Evolutionary conservation across 1,284 basidiomycete species (phyloP).

Genomic region (Trichosporon coremiiforme): DNA sequence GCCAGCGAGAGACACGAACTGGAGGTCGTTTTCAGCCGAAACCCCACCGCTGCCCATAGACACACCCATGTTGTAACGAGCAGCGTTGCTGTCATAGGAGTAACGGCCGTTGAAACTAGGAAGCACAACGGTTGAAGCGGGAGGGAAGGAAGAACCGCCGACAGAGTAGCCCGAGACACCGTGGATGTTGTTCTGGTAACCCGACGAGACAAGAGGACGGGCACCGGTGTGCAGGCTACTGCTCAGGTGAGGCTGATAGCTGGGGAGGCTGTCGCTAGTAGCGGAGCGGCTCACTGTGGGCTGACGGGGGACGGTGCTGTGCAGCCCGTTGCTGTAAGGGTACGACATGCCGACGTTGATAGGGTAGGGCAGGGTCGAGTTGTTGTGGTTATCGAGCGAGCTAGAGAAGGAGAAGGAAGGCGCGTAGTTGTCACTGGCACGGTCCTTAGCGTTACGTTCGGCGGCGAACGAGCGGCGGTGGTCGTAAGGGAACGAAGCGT

Average conservation of each 20-base stretch:
- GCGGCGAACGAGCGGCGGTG: conserved; percentile 14
- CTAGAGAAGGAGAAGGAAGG: conserved; percentile 12
- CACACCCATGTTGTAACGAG: conserved; percentile 16
- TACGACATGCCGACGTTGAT: conserved; percentile 17
- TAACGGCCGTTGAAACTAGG: conserved; percentile 14
- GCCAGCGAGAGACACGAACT: conserved; percentile 39
- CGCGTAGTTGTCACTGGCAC: conserved; percentile 11
- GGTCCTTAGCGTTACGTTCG: conserved; percentile 15
- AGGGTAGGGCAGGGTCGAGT: conserved; percentile 18
- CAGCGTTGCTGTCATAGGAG: conserved; percentile 20
- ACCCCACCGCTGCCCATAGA: not conserved
- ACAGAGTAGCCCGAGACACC: conserved; percentile 7
- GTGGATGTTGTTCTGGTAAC: conserved; percentile 13
- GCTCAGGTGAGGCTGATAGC: conserved; percentile 36
- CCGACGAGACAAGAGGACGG: conserved; percentile 40
- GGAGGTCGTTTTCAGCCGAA: conserved; percentile 26
- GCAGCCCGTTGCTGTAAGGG: conserved; percentile 23
- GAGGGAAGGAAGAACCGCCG: conserved; percentile 18
- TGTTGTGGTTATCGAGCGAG: conserved; percentile 4
- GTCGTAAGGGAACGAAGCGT: conserved; percentile 11
- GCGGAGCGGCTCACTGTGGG: conserved; percentile 37
- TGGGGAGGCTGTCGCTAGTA: conserved; percentile 49
- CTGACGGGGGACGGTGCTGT: conserved; percentile 18
- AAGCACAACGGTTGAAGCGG: not conserved
- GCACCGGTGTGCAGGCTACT: conserved; percentile 39